Conservation (phyloP, 495 filamentous ascomycete genomes). For the Barbatosphaeria neglecta region DNA sequence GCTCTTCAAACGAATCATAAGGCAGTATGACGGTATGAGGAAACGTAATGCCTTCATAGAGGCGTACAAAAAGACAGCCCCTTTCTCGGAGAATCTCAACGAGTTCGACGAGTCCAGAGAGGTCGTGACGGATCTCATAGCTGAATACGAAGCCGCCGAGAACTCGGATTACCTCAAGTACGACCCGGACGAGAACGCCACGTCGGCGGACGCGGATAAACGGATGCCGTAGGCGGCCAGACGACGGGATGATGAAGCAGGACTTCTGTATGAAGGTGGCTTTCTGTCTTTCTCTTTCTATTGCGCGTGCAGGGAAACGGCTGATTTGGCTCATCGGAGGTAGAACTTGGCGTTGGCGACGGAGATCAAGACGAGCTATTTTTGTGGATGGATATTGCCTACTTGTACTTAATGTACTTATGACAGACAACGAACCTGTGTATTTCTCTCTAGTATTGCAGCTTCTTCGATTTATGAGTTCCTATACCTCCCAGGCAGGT, state of each 20-base stretch:
- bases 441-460: too few species aligned
- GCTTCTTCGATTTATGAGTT: too few species aligned
- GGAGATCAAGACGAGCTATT: neutral
- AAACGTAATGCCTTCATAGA: slow-evolving; percentile 97
- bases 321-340: too few species aligned
- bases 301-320: neutral
- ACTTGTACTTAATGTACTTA: too few species aligned
- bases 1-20: slow-evolving; percentile 84
- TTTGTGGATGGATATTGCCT: too few species aligned
- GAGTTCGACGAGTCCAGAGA: slow-evolving; percentile 92
- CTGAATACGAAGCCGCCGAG: slow-evolving; percentile 94
- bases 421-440: too few species aligned
- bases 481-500: too few species aligned
- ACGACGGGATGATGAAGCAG: neutral
- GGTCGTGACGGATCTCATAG: slow-evolving; percentile 77
- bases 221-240: slow-evolving; percentile 15
- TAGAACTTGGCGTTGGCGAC: neutral
- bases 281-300: neutral
- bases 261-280: neutral
- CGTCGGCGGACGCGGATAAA: slow-evolving; percentile 34
- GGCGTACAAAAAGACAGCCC: slow-evolving; percentile 84
- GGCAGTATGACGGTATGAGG: slow-evolving; percentile 81
- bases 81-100: slow-evolving; percentile 78
- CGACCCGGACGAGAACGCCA: slow-evolving; percentile 37
- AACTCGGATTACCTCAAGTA: slow-evolving; percentile 73